A percentile compares a stretch with the other conserved stretches of the same genome.
Conservation (phyloP, 176 grass and related monocot genomes). For the Avena sativa region DNA sequence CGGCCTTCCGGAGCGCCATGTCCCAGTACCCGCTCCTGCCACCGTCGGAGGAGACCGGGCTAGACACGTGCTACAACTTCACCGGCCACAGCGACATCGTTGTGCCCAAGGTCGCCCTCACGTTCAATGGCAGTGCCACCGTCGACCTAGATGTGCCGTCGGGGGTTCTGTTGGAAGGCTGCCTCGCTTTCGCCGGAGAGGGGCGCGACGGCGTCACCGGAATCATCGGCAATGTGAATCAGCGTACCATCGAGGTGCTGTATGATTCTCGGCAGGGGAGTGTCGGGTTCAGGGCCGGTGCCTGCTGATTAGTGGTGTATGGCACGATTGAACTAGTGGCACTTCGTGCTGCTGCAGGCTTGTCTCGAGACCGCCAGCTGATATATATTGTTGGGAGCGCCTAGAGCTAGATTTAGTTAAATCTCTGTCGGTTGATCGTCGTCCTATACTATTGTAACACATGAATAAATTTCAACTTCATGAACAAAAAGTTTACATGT, state of each 20-base stretch:
- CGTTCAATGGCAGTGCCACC: constrained; percentile 34
- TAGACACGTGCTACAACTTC: constrained; percentile 64
- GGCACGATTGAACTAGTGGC: too few relatives aligned
- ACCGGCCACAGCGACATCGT: constrained; percentile 37
- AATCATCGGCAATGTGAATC: constrained; percentile 76
- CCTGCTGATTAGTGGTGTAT: constrained; percentile 42
- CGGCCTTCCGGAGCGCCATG: constrained; percentile 60
- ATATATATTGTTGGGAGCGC: too few relatives aligned
- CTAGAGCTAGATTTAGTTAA: too few relatives aligned
- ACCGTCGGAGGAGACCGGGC: not conserved
- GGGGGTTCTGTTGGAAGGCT: constrained; percentile 57
- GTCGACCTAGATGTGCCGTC: constrained; percentile 41
- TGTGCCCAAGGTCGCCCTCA: constrained; percentile 50
- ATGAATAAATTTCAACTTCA: too few relatives aligned
- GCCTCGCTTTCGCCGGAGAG: constrained; percentile 54
- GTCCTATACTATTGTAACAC: too few relatives aligned
- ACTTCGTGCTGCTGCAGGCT: too few relatives aligned
- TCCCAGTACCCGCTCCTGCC: constrained; percentile 40
- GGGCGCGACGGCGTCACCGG: not conserved
- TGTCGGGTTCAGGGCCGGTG: constrained; percentile 57
- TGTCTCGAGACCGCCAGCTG: too few relatives aligned
- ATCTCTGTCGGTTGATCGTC: too few relatives aligned
- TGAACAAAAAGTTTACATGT: too few relatives aligned
- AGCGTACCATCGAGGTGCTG: constrained; percentile 61
- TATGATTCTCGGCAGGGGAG: constrained; percentile 47